These are phyloP conservation scores for Vicia sativa DNA, from an alignment of 306 rosid species.

Conservation along the genomic window DNA sequence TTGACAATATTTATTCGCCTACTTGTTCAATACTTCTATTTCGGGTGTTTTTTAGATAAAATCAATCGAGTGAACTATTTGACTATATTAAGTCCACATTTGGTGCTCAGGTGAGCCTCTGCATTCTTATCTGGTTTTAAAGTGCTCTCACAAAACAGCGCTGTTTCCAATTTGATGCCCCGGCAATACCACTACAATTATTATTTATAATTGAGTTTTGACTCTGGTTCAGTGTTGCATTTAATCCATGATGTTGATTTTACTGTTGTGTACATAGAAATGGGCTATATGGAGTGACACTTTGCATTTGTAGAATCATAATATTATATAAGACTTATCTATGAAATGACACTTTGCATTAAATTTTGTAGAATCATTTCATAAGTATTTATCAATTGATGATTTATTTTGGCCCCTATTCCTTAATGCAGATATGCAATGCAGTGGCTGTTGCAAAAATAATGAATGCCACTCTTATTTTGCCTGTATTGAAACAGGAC, in stretches of 20 bases:
- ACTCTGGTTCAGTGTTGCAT: constrained; percentile 20
- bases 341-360: constrained; percentile 14
- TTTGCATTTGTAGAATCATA: background rate
- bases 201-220: constrained; percentile 24
- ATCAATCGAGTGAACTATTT: constrained; percentile 10
- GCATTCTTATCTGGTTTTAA: constrained; percentile 4
- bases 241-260: constrained; percentile 35
- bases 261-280: background rate
- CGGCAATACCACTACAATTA: constrained; percentile 21
- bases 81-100: constrained; percentile 17
- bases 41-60: constrained; percentile 10
- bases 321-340: background rate
- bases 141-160: constrained; percentile 6
- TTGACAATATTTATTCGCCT: constrained; percentile 22
- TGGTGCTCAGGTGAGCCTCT: constrained; percentile 22
- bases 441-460: constrained; percentile 99
- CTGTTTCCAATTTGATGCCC: constrained; percentile 31
- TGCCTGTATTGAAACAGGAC: constrained; percentile 97
- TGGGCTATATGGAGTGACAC: constrained; percentile 16
- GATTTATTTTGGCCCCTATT: constrained; percentile 30
- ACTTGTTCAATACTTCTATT: constrained; percentile 15
- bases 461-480: constrained; percentile 93
- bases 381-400: constrained; percentile 21
- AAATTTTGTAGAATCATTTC: constrained; percentile 6
- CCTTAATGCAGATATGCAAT: constrained; percentile 88